Evolutionary conservation across 345 rosid genomes (phyloP).

Genomic region (Citropsis articulata): DNA sequence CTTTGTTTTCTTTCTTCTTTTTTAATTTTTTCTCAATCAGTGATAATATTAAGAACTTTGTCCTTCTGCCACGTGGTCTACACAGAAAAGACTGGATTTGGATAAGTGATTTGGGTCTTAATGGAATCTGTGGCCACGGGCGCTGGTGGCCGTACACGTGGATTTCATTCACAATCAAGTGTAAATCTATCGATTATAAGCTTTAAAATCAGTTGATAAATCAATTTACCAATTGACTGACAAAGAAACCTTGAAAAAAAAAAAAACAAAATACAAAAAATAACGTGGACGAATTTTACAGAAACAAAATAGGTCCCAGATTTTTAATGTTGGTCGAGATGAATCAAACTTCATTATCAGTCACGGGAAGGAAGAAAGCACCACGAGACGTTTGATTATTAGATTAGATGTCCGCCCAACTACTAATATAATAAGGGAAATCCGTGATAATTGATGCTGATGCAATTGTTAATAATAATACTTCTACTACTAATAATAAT

Average conservation of each 20-base stretch:
- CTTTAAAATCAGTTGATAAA: too few species aligned
- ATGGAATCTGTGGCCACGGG: slow-evolving; percentile 8
- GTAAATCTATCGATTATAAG: not conserved
- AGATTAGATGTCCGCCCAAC: not conserved
- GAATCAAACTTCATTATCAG: not conserved
- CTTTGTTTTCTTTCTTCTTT: not conserved
- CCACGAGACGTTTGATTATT: too few species aligned
- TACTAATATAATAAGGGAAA: too few species aligned
- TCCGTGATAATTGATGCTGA: too few species aligned
- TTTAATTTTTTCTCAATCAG: not conserved
- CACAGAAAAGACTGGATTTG: not conserved
- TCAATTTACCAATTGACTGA: not conserved
- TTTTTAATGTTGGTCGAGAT: not conserved
- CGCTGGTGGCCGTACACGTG: slow-evolving; percentile 19
- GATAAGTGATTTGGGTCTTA: slow-evolving; percentile 13
- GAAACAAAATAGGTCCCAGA: not conserved
- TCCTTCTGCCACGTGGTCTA: slow-evolving; percentile 27
- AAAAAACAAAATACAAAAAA: not conserved
- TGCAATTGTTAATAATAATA: too few species aligned
- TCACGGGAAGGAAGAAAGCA: not conserved
- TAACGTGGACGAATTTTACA: not conserved
- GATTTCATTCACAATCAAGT: not conserved
- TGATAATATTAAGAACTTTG: not conserved
- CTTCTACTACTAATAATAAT: too few species aligned
- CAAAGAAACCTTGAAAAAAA: too few species aligned